A percentile compares a stretch with the other conserved stretches of the same genome.
Conservation (phyloP, 2,329 filamentous ascomycete species). For the Huntiella decipiens region DNA sequence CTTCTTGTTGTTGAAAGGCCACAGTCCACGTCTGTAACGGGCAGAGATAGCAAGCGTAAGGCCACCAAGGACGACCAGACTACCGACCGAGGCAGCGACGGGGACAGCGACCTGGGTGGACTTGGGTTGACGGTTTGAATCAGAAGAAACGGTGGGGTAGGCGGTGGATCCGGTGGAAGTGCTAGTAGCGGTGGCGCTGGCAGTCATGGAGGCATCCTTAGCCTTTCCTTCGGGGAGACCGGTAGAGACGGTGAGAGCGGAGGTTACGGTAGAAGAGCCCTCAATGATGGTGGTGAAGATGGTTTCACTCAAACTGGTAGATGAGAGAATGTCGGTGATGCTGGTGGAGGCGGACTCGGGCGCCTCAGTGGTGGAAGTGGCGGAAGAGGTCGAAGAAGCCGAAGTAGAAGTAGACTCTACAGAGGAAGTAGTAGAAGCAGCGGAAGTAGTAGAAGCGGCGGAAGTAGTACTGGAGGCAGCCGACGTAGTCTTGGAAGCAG, state of each 20-base stretch:
- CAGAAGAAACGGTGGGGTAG: background rate
- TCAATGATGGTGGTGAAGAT: constrained; percentile 8
- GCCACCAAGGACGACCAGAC: constrained; percentile 9
- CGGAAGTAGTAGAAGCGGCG: background rate
- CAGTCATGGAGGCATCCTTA: background rate
- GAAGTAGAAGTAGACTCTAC: background rate
- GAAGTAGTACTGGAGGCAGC: background rate
- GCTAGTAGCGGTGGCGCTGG: background rate
- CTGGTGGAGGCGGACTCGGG: background rate
- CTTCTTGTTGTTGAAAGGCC: constrained; percentile 10
- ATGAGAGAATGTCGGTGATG: background rate
- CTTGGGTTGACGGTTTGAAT: background rate
- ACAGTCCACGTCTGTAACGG: constrained; percentile 11
- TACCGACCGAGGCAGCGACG: constrained; percentile 10
- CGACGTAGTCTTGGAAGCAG: background rate
- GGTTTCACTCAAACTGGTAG: constrained; percentile 3
- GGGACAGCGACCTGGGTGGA: constrained; percentile 8
- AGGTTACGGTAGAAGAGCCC: constrained; percentile 4
- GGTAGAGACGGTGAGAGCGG: background rate
- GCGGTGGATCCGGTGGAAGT: background rate
- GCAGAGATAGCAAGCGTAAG: constrained; percentile 10
- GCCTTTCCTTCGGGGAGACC: background rate
- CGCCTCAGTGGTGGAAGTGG: background rate
- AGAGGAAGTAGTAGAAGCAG: background rate
- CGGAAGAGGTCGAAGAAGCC: background rate